A percentile compares a stretch with the other conserved stretches of the same genome.
phyloP scores from a whole-genome alignment of 352 stramenopile genomes.

The Globisporangium polare region DNA sequence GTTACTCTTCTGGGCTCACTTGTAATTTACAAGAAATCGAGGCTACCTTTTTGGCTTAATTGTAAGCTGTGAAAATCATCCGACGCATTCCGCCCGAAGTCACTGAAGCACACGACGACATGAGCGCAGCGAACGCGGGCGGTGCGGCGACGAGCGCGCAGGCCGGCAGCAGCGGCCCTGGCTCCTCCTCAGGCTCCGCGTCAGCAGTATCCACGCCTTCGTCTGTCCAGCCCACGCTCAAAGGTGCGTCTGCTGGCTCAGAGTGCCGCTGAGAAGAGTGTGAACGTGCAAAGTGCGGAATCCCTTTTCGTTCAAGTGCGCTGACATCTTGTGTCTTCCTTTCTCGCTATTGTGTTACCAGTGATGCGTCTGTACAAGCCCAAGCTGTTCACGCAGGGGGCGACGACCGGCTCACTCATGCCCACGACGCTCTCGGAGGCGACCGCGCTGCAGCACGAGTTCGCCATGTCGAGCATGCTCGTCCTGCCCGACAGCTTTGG shows the following conservation, averaged over 20 bases:
- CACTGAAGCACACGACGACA: neutral
- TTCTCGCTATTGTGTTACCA: conserved; percentile 14
- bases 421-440: conserved; percentile 48
- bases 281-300: neutral
- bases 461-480: conserved; percentile 85
- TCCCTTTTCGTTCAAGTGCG: neutral
- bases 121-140: conserved; percentile 3
- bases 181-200: conserved; percentile 12
- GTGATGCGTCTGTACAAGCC: conserved; percentile 93
- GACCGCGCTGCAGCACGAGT: conserved; percentile 65
- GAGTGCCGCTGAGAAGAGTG: neutral
- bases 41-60: too few species aligned
- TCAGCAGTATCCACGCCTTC: neutral
- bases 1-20: too few species aligned
- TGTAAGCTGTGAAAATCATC: too few species aligned
- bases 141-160: neutral
- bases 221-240: conserved; percentile 67
- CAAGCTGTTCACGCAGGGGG: conserved; percentile 64
- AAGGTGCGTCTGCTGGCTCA: conserved; percentile 32
- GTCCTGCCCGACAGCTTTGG: conserved; percentile 91
- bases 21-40: too few species aligned
- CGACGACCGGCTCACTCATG: conserved; percentile 49
- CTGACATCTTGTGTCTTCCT: neutral
- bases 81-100: too few species aligned
- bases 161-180: conserved; percentile 10